Evolutionary conservation across 352 stramenopile species (phyloP).

Genomic region (Albugo candida): DNA sequence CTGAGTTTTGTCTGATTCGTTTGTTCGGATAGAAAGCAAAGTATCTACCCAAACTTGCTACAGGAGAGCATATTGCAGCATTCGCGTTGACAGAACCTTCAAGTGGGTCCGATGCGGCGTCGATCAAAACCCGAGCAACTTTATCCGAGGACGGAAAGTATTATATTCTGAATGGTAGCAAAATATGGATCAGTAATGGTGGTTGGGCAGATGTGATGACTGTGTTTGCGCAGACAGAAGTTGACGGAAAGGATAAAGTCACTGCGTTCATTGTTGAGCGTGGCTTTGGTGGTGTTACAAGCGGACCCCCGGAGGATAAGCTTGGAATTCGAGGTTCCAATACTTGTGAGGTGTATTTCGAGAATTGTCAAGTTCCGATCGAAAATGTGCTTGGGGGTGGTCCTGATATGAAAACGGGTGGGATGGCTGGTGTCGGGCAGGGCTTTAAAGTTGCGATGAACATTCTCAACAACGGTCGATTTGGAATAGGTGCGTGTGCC

Average conservation of each 20-base stretch:
- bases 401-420: constrained; percentile 44
- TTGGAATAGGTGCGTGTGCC: constrained; percentile 57
- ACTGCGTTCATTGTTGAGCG: constrained; percentile 95
- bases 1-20: constrained; percentile 1
- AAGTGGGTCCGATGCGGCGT: constrained; percentile 77
- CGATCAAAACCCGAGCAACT: constrained; percentile 79
- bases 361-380: constrained; percentile 87
- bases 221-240: constrained; percentile 91
- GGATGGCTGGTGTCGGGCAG: constrained; percentile 54
- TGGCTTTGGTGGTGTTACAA: constrained; percentile 78
- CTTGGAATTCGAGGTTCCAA: constrained; percentile 93
- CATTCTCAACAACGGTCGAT: constrained; percentile 87
- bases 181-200: constrained; percentile 97
- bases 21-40: constrained; percentile 38
- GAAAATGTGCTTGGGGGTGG: constrained; percentile 79
- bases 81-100: constrained; percentile 82
- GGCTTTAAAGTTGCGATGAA: constrained; percentile 88
- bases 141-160: constrained; percentile 81
- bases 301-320: constrained; percentile 90
- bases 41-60: constrained; percentile 81
- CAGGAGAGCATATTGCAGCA: constrained; percentile 64
- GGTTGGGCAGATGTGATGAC: constrained; percentile 92
- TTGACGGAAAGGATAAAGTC: constrained; percentile 93
- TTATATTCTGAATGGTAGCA: constrained; percentile 86
- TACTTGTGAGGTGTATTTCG: constrained; percentile 91